Conservation (phyloP, 225 moss, liverwort and hornwort species). For the Ulota crispa region DNA sequence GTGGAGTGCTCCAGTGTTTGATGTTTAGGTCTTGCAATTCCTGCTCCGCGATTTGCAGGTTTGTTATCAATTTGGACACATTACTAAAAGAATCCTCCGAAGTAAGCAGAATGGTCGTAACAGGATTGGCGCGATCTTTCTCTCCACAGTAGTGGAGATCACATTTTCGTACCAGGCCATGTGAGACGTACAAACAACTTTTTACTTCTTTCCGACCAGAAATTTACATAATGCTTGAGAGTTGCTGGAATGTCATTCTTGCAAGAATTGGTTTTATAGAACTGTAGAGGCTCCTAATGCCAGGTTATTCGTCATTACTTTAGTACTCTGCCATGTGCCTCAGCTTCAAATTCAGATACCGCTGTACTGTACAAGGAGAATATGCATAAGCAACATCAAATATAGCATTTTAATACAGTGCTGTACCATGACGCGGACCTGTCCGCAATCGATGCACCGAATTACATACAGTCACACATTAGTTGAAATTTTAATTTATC, state of each 20-base stretch:
- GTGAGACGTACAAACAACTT: no score
- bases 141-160: no score
- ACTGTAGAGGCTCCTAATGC: neutral
- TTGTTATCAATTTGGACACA: neutral
- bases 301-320: neutral
- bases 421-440: neutral
- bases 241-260: neutral
- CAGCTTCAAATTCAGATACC: neutral
- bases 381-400: neutral
- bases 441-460: no score
- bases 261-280: neutral
- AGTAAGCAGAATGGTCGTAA: no score
- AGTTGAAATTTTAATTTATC: neutral
- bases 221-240: no score
- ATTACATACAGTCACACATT: no score
- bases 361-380: neutral
- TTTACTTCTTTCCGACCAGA: no score
- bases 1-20: neutral
- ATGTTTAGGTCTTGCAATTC: neutral
- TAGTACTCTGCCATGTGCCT: neutral
- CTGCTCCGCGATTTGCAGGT: neutral
- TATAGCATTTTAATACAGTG: neutral
- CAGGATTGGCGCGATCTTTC: no score
- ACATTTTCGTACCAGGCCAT: no score
- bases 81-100: no score